Conservation (phyloP, 2,329 filamentous ascomycete species). For the Fusarium udum region DNA sequence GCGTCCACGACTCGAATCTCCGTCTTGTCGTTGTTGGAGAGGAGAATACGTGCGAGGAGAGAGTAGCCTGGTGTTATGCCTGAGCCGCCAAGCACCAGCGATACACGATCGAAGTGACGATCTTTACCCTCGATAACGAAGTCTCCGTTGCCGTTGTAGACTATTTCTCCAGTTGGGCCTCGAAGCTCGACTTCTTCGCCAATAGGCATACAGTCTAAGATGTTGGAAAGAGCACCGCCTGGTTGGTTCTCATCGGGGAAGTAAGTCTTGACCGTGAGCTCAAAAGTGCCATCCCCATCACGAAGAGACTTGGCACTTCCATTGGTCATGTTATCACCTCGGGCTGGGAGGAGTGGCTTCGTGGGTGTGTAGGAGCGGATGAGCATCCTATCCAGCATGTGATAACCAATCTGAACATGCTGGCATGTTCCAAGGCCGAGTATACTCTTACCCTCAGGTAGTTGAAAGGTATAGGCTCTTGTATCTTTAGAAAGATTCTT, state of each 20-base stretch:
- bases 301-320: background rate
- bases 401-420: background rate
- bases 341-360: background rate
- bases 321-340: background rate
- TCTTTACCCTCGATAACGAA: conserved; percentile 57
- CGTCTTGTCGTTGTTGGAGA: conserved; percentile 47
- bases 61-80: conserved; percentile 63
- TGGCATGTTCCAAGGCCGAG: background rate
- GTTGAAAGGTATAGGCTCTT: background rate
- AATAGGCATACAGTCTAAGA: background rate
- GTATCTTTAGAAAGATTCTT: background rate
- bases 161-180: conserved; percentile 61
- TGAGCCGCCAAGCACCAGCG: conserved; percentile 59
- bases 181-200: conserved; percentile 52
- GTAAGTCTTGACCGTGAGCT: background rate
- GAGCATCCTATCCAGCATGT: background rate
- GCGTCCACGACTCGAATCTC: conserved; percentile 57
- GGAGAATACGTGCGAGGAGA: conserved; percentile 56
- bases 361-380: background rate
- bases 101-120: conserved; percentile 54
- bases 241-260: background rate
- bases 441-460: background rate
- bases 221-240: background rate
- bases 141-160: conserved; percentile 56
- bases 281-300: background rate